A percentile compares a stretch with the other conserved stretches of the same genome.
Evolutionary conservation across 306 rosid species (phyloP).

Genomic region (Leucaena leucocephala): DNA sequence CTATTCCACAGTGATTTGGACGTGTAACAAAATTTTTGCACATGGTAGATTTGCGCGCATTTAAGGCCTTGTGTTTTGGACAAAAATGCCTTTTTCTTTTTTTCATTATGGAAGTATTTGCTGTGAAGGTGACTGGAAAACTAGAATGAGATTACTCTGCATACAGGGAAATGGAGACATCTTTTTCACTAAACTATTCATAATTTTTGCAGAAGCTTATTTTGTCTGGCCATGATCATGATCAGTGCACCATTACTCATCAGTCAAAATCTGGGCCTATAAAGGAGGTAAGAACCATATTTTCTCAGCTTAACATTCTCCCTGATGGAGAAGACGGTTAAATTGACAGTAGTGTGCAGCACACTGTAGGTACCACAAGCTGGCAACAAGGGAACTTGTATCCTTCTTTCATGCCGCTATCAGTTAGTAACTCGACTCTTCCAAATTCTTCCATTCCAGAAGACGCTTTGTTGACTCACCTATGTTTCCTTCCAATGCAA

Average conservation of each 20-base stretch:
- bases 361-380: slow-evolving; percentile 80
- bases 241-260: slow-evolving; percentile 72
- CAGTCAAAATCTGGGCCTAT: slow-evolving; percentile 53
- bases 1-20: slow-evolving; percentile 19
- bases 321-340: slow-evolving; percentile 27
- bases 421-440: slow-evolving; percentile 55
- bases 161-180: slow-evolving; percentile 7
- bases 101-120: slow-evolving; percentile 23
- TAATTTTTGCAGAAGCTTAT: slow-evolving; percentile 58
- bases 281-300: slow-evolving; percentile 64
- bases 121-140: background rate
- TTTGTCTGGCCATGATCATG: slow-evolving; percentile 92
- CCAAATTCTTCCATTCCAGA: slow-evolving; percentile 53
- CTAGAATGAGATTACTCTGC: background rate
- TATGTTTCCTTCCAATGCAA: slow-evolving; percentile 80
- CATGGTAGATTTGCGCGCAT: slow-evolving; percentile 5
- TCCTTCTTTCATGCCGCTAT: slow-evolving; percentile 85
- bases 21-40: background rate
- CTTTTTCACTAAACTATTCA: slow-evolving; percentile 30
- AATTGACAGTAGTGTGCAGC: slow-evolving; percentile 64
- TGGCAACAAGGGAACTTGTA: slow-evolving; percentile 89
- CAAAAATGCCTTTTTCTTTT: background rate
- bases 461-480: slow-evolving; percentile 58
- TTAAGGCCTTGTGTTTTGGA: slow-evolving; percentile 1
- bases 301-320: slow-evolving; percentile 29